Conservation (phyloP, 2,329 filamentous ascomycete species). For the Phoma sp. region DNA sequence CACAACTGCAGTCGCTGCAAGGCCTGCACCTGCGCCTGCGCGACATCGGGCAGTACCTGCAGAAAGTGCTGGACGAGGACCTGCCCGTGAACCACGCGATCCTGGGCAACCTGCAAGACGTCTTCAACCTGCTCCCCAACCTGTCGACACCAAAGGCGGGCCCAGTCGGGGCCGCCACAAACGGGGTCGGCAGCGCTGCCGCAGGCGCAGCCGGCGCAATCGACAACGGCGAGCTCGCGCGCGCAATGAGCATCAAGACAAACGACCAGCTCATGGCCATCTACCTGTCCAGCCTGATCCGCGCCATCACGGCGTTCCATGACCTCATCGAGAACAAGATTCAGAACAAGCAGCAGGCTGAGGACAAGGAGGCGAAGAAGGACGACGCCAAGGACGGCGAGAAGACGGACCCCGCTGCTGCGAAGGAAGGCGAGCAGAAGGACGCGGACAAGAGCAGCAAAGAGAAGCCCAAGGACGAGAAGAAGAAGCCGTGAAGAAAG, state of each 20-base stretch:
- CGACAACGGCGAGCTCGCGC: conserved; percentile 84
- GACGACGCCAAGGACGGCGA: conserved; percentile 66
- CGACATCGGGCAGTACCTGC: conserved; percentile 93
- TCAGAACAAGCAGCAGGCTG: conserved; percentile 95
- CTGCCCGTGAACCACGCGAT: conserved; percentile 97
- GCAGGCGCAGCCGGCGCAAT: conserved; percentile 47
- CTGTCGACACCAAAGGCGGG: conserved; percentile 78
- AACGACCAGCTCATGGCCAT: conserved; percentile 99
- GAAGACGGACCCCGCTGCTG: conserved; percentile 55
- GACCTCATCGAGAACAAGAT: conserved; percentile 99
- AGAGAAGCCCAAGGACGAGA: conserved; percentile 62
- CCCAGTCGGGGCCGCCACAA: conserved; percentile 53
- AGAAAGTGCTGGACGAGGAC: conserved; percentile 92
- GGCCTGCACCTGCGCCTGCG: conserved; percentile 91
- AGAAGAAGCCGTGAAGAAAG: conserved; percentile 50
- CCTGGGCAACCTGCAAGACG: conserved; percentile 96
- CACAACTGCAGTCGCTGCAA: conserved; percentile 95
- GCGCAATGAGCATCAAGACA: conserved; percentile 98
- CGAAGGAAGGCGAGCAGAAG: conserved; percentile 56
- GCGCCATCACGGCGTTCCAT: conserved; percentile 98
- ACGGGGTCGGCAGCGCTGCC: conserved; percentile 61
- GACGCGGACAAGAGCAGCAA: conserved; percentile 62
- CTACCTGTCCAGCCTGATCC: conserved; percentile 94
- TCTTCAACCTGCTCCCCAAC: conserved; percentile 98
- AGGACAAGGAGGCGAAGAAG: conserved; percentile 83